Evolutionary conservation across 1,139 yeast species (phyloP).

Genomic region (Oligophagozyma castellii): DNA sequence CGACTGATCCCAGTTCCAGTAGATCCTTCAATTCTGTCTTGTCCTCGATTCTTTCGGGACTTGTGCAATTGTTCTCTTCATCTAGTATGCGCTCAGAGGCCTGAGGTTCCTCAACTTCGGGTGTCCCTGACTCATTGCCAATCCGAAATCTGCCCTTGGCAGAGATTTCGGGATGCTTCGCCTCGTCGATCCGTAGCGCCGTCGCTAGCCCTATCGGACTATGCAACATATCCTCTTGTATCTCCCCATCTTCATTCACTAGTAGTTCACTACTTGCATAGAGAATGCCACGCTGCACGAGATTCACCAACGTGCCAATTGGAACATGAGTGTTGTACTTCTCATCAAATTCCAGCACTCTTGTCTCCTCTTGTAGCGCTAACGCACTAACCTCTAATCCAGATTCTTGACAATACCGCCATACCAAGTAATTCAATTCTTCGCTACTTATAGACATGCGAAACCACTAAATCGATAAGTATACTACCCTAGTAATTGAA

Average conservation of each 20-base stretch:
- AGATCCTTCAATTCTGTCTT: conserved; percentile 19
- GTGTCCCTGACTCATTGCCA: conserved; percentile 8
- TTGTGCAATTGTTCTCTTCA: background rate
- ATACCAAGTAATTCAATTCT: conserved; percentile 79
- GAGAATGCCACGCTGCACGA: conserved; percentile 77
- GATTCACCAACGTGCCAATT: conserved; percentile 63
- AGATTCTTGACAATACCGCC: conserved; percentile 87
- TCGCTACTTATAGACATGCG: conserved; percentile 69
- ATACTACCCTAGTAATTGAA: background rate
- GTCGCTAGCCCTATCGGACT: conserved; percentile 28
- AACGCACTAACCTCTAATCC: conserved; percentile 69
- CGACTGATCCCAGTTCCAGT: conserved; percentile 24
- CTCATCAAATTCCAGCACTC: conserved; percentile 45
- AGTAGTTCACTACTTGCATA: conserved; percentile 44
- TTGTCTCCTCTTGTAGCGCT: conserved; percentile 67
- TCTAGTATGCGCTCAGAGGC: conserved; percentile 7
- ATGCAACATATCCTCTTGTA: conserved; percentile 16
- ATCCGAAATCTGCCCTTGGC: conserved; percentile 22
- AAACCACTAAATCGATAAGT: background rate
- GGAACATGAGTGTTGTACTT: conserved; percentile 37
- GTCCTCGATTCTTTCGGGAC: conserved; percentile 7
- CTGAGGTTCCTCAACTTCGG: conserved; percentile 4
- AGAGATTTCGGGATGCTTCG: conserved; percentile 22
- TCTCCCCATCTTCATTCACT: conserved; percentile 26
- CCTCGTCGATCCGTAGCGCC: conserved; percentile 26